Conservation (phyloP, 2,329 filamentous ascomycete species). For the Monilinia aucupariae region DNA sequence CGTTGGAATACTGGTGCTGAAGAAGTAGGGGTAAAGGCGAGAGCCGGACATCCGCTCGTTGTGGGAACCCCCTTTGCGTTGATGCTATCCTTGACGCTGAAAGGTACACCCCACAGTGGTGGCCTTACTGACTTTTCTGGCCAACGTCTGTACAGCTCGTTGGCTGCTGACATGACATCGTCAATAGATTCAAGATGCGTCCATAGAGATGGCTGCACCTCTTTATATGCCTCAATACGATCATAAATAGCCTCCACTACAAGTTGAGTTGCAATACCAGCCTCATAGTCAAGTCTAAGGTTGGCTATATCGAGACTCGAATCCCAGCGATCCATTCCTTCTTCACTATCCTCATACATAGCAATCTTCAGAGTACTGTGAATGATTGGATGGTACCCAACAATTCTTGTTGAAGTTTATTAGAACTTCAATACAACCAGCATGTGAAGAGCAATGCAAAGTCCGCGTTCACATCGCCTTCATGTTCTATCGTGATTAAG, state of each 20-base stretch:
- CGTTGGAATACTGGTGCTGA: slow-evolving; percentile 44
- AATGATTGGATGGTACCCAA: too few relatives aligned
- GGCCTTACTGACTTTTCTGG: slow-evolving; percentile 39
- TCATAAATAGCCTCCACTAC: slow-evolving; percentile 31
- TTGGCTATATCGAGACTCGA: slow-evolving; percentile 30
- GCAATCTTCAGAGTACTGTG: too few relatives aligned
- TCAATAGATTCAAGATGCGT: slow-evolving; percentile 42
- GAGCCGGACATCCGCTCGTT: slow-evolving; percentile 42
- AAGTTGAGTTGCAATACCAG: slow-evolving; percentile 28
- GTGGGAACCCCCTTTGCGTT: slow-evolving; percentile 44
- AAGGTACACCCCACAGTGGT: slow-evolving; percentile 46
- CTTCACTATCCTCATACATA: slow-evolving; percentile 25
- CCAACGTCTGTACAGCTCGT: slow-evolving; percentile 40
- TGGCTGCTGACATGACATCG: slow-evolving; percentile 39
- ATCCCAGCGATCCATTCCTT: slow-evolving; percentile 27
- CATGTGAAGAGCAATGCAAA: too few relatives aligned
- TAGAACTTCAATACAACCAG: too few relatives aligned
- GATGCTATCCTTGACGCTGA: slow-evolving; percentile 47
- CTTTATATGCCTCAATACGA: slow-evolving; percentile 39
- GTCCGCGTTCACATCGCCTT: too few relatives aligned
- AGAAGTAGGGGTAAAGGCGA: slow-evolving; percentile 42
- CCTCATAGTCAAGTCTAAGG: slow-evolving; percentile 28
- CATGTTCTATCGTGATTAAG: too few relatives aligned
- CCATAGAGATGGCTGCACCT: slow-evolving; percentile 46
- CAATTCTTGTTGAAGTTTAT: too few relatives aligned